These are phyloP conservation scores for Balamuthia mandrillaris DNA, from an alignment of 208 protist genomes.

Conservation along the genomic window DNA sequence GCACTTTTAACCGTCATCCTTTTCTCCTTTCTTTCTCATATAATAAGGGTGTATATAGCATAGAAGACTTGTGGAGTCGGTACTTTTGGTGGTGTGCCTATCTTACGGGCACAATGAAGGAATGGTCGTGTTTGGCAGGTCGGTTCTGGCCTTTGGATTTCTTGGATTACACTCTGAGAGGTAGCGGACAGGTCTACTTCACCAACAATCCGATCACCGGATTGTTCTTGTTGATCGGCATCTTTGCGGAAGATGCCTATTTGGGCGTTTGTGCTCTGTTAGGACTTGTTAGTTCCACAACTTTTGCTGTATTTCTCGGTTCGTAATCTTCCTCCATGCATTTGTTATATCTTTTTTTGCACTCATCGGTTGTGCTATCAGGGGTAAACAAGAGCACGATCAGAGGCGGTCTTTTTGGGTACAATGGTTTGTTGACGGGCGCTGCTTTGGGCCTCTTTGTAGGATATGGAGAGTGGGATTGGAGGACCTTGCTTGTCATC, in stretches of 20 bases:
- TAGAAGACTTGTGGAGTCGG: too few relatives aligned
- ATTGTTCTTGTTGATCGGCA: neutral
- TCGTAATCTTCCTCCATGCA: too few relatives aligned
- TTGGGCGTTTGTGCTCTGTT: neutral
- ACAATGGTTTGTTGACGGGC: neutral
- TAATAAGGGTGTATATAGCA: too few relatives aligned
- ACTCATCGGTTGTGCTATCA: too few relatives aligned
- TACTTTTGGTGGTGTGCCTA: neutral
- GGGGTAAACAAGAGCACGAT: too few relatives aligned
- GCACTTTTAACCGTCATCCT: too few relatives aligned
- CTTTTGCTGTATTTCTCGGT: neutral
- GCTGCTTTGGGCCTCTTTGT: neutral
- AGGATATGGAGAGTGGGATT: neutral
- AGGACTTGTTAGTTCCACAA: neutral
- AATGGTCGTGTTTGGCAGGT: neutral
- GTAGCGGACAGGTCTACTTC: neutral
- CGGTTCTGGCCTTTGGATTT: neutral
- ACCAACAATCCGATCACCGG: slow-evolving; percentile 8
- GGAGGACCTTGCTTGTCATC: neutral
- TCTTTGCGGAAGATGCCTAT: neutral
- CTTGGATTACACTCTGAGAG: neutral
- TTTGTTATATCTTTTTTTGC: too few relatives aligned
- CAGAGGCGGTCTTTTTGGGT: neutral
- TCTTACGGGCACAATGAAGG: neutral
- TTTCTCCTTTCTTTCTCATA: too few relatives aligned